Conservation (phyloP, 768 basidiomycete genomes). For the Vishniacozyma victoriae region DNA sequence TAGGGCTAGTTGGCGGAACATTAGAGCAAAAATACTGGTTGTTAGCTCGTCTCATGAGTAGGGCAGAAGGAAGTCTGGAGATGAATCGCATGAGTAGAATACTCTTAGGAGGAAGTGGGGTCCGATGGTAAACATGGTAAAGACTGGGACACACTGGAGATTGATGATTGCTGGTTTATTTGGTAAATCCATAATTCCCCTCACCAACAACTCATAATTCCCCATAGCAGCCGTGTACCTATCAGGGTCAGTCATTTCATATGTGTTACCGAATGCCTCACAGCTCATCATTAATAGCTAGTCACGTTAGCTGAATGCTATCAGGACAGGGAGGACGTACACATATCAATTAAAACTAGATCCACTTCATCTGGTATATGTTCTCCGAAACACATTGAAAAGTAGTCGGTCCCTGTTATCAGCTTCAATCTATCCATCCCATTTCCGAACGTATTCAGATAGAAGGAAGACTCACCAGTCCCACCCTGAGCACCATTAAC, state of each 20-base stretch:
- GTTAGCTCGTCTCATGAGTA: no score
- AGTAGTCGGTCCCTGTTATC: constrained; percentile 32
- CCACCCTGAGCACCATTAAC: constrained; percentile 43
- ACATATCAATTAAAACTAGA: constrained; percentile 40
- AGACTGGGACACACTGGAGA: constrained; percentile 29
- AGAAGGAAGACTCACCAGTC: constrained; percentile 17
- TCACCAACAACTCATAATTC: constrained; percentile 35
- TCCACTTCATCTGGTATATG: constrained; percentile 44
- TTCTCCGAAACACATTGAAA: constrained; percentile 42
- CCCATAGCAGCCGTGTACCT: constrained; percentile 16
- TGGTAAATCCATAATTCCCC: constrained; percentile 31
- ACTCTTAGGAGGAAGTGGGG: no score
- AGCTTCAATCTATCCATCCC: neutral
- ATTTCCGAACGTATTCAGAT: neutral
- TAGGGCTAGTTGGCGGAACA: constrained; percentile 11
- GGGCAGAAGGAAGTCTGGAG: no score
- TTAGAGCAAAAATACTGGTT: constrained; percentile 17
- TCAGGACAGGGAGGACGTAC: constrained; percentile 13
- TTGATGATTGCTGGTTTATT: constrained; percentile 39
- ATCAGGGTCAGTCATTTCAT: neutral
- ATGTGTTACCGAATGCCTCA: constrained; percentile 1
- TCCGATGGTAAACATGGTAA: neutral
- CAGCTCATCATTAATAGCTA: constrained; percentile 33
- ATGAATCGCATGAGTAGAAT: no score
- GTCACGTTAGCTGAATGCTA: no score